These are phyloP conservation scores for Cyclotella baltica DNA, from an alignment of 108 stramenopile species.

Conservation along the genomic window DNA sequence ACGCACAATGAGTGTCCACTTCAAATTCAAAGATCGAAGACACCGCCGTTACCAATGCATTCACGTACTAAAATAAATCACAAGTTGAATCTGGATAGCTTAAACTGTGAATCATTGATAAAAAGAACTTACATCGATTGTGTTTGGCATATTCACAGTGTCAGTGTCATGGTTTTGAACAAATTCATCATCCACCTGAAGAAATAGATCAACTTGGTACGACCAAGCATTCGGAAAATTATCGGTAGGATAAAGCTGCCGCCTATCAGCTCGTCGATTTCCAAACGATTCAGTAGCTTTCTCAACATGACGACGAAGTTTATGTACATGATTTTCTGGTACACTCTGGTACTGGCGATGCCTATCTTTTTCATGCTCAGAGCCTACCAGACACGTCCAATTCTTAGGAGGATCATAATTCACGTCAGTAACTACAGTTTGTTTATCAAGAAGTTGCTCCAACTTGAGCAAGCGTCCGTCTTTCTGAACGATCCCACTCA, in stretches of 20 bases:
- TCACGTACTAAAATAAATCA: too few species aligned
- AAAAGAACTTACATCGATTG: too few species aligned
- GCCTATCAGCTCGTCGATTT: too few species aligned
- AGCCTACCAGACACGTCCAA: not conserved
- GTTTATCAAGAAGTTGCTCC: not conserved
- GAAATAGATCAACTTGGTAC: slow-evolving; percentile 13
- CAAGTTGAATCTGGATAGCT: too few species aligned
- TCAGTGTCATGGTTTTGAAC: not conserved
- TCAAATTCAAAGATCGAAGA: slow-evolving; percentile 15
- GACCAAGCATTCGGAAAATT: not conserved
- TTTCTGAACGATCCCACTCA: not conserved
- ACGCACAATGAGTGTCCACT: slow-evolving; percentile 30
- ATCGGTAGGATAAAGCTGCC: not conserved
- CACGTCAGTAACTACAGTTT: not conserved
- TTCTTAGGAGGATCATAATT: not conserved
- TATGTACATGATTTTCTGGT: not conserved
- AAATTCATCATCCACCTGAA: not conserved
- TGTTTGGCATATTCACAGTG: not conserved
- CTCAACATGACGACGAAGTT: not conserved
- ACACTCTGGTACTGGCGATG: not conserved
- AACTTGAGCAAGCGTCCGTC: not conserved
- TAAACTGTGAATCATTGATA: too few species aligned
- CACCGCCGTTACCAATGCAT: slow-evolving; percentile 4
- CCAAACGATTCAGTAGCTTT: too few species aligned
- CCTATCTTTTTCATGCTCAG: too few species aligned